A percentile compares a stretch with the other conserved stretches of the same genome.
phyloP scores from a whole-genome alignment of 2,329 filamentous ascomycete species.

The Scopulariopsis brevicaulis region DNA sequence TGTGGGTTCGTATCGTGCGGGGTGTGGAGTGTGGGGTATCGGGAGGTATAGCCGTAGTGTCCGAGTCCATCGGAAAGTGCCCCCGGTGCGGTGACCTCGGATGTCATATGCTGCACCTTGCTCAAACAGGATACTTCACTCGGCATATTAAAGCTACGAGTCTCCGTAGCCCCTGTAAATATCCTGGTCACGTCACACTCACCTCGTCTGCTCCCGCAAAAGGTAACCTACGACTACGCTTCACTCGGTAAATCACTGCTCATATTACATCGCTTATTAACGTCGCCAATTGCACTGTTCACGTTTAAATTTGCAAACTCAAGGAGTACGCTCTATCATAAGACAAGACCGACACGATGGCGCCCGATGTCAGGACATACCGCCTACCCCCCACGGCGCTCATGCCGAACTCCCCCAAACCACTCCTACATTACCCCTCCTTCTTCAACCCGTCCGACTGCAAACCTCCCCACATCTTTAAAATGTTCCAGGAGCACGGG shows the following conservation, averaged over 20 bases:
- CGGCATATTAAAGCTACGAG: no score
- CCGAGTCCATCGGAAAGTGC: neutral
- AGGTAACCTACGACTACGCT: no score
- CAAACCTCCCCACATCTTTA: conserved; percentile 27
- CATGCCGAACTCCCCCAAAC: conserved; percentile 38
- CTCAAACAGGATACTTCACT: no score
- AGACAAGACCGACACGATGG: neutral
- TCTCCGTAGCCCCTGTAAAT: no score
- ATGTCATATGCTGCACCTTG: no score
- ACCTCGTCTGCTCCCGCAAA: no score
- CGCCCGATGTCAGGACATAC: conserved; percentile 19
- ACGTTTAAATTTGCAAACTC: no score
- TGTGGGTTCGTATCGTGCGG: no score
- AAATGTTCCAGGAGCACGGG: conserved; percentile 32
- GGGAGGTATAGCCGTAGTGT: neutral
- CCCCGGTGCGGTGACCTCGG: neutral
- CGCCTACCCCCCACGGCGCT: conserved; percentile 28
- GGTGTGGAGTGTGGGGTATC: neutral
- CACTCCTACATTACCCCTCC: conserved; percentile 39
- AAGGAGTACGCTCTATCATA: neutral
- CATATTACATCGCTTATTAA: neutral
- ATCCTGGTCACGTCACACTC: no score
- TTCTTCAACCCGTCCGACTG: conserved; percentile 18
- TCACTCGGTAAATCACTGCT: no score
- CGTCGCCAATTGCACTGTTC: neutral